phyloP scores from a whole-genome alignment of 139 green algal genomes.

The Astrephomene gubernaculifera region DNA sequence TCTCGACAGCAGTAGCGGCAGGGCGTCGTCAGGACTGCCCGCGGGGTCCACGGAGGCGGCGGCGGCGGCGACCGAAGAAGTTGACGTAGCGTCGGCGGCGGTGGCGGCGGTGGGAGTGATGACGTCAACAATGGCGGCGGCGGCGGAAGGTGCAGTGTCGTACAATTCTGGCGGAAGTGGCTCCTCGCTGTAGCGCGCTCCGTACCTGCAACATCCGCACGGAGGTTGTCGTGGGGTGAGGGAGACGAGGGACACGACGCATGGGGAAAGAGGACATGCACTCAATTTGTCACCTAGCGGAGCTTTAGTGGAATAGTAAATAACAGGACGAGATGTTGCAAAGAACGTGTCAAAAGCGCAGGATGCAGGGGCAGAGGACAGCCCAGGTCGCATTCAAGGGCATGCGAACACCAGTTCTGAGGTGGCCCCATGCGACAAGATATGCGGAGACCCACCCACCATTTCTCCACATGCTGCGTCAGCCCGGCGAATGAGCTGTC shows the following conservation, averaged over 20 bases:
- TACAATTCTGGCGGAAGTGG: conserved; percentile 30
- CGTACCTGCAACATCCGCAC: conserved; percentile 67
- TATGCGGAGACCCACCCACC: conserved; percentile 3
- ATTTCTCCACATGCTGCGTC: conserved; percentile 4
- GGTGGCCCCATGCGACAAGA: neutral
- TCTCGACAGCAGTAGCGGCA: neutral
- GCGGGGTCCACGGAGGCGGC: neutral
- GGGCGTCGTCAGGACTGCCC: neutral
- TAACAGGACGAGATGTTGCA: too few relatives aligned
- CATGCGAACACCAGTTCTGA: neutral
- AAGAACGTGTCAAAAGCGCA: too few relatives aligned
- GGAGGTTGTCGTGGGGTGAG: too few relatives aligned
- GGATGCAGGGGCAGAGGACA: too few relatives aligned
- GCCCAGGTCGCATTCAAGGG: neutral
- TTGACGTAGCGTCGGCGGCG: neutral
- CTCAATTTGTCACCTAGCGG: neutral
- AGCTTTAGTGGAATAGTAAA: too few relatives aligned
- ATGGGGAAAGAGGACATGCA: neutral
- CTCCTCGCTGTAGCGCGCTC: conserved; percentile 50
- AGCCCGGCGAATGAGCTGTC: conserved; percentile 8
- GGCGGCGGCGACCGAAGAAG: neutral
- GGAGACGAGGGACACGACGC: too few relatives aligned
- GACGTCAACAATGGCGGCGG: neutral
- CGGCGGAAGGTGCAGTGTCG: neutral
- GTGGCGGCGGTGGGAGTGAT: neutral